Evolutionary conservation across 2,329 filamentous ascomycete genomes (phyloP).

Genomic region (Graphilbum fragrans): DNA sequence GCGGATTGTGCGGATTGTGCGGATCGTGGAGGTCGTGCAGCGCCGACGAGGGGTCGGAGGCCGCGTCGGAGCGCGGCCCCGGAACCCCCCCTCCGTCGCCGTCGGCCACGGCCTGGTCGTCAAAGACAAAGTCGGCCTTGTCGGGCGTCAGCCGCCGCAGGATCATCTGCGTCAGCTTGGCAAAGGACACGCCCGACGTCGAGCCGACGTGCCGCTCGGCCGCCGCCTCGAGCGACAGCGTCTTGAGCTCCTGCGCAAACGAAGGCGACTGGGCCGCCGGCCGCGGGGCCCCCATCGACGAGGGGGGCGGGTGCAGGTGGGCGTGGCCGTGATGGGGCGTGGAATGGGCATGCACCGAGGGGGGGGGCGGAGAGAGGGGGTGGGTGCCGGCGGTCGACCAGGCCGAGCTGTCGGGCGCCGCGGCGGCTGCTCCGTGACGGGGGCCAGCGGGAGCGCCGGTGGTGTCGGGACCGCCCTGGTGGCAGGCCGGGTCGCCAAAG

Average conservation of each 20-base stretch:
- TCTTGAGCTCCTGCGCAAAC: conserved; percentile 21
- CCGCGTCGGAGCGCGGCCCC: conserved; percentile 1
- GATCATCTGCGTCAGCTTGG: conserved; percentile 27
- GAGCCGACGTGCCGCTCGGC: conserved; percentile 31
- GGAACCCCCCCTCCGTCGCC: too few species aligned
- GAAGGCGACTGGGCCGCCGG: not conserved
- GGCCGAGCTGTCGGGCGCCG: too few species aligned
- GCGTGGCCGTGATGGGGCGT: not conserved
- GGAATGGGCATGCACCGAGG: not conserved
- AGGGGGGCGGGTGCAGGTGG: conserved; percentile 4
- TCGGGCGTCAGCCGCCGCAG: conserved; percentile 28
- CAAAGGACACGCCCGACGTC: conserved; percentile 29
- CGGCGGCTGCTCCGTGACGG: too few species aligned
- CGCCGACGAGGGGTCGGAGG: not conserved
- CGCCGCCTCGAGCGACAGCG: conserved; percentile 27
- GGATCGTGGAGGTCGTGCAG: too few species aligned
- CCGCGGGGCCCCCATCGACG: not conserved
- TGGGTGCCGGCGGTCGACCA: too few species aligned
- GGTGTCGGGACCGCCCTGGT: not conserved
- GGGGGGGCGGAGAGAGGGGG: not conserved
- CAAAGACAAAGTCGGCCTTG: conserved; percentile 28
- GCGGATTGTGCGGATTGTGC: too few species aligned
- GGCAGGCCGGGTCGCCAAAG: too few species aligned
- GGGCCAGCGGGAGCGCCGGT: too few species aligned
- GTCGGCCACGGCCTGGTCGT: not conserved